Conservation (phyloP, 2,329 filamentous ascomycete species). For the Ophiocordyceps camponoti-rufipedis region DNA sequence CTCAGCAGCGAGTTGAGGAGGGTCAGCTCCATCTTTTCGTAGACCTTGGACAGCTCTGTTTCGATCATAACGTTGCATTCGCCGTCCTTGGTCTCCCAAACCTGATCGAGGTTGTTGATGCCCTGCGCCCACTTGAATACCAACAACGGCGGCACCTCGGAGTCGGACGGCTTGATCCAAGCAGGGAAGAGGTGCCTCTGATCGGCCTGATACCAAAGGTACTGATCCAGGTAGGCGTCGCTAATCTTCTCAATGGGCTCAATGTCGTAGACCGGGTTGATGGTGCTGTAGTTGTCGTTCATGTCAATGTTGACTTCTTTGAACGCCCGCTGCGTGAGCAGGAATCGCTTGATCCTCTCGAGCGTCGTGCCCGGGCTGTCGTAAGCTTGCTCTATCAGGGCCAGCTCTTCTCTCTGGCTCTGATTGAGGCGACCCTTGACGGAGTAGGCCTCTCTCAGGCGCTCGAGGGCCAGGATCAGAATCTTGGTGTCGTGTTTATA, state of each 20-base stretch:
- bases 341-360: conserved; percentile 91
- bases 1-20: conserved; percentile 82
- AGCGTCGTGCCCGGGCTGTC: conserved; percentile 93
- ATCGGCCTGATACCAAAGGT: conserved; percentile 97
- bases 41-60: conserved; percentile 96
- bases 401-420: conserved; percentile 90
- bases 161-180: conserved; percentile 98
- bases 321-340: conserved; percentile 92
- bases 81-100: conserved; percentile 86
- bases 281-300: conserved; percentile 99
- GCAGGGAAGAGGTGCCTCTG: conserved; percentile 92
- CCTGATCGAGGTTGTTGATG: conserved; percentile 91
- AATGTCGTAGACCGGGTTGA: conserved; percentile 97
- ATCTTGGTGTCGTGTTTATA: conserved; percentile 99
- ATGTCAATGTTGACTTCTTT: conserved; percentile 99
- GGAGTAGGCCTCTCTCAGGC: conserved; percentile 86
- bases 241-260: conserved; percentile 99
- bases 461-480: conserved; percentile 82
- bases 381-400: conserved; percentile 94
- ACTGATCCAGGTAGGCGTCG: conserved; percentile 95
- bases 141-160: conserved; percentile 83
- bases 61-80: conserved; percentile 99
- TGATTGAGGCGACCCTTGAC: conserved; percentile 95
- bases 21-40: conserved; percentile 97
- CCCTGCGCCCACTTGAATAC: conserved; percentile 99